These are phyloP conservation scores for Diaporthe vaccinii DNA, from an alignment of 2,329 filamentous ascomycete species.

Conservation along the genomic window DNA sequence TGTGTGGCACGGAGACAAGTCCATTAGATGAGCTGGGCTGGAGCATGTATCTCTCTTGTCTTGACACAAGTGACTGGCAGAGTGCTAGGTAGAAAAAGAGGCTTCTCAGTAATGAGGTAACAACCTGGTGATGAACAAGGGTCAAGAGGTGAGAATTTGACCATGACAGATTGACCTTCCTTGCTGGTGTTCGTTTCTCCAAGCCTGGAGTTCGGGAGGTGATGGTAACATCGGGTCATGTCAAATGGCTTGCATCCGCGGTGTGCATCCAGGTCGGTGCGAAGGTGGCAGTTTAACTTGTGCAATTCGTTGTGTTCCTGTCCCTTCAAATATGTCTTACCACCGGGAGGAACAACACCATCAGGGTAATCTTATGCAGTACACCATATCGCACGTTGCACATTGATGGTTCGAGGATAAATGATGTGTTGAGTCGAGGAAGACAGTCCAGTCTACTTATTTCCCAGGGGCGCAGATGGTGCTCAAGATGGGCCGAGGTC, in stretches of 20 bases:
- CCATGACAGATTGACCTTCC: neutral
- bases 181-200: neutral
- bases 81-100: neutral
- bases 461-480: constrained; percentile 12
- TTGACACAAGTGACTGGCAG: neutral
- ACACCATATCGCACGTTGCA: neutral
- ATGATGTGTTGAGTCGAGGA: neutral
- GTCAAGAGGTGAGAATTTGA: neutral
- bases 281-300: neutral
- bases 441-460: neutral
- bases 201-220: neutral
- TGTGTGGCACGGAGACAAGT: neutral
- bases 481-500: neutral
- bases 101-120: neutral
- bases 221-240: neutral
- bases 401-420: neutral
- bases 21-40: neutral
- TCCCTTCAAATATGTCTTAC: neutral
- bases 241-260: neutral
- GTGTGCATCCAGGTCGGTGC: neutral
- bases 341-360: neutral
- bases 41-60: neutral
- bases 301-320: neutral
- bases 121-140: neutral
- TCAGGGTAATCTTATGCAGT: no score